Evolutionary conservation across 345 rosid species (phyloP).

Genomic region (Syzygium oleosum): DNA sequence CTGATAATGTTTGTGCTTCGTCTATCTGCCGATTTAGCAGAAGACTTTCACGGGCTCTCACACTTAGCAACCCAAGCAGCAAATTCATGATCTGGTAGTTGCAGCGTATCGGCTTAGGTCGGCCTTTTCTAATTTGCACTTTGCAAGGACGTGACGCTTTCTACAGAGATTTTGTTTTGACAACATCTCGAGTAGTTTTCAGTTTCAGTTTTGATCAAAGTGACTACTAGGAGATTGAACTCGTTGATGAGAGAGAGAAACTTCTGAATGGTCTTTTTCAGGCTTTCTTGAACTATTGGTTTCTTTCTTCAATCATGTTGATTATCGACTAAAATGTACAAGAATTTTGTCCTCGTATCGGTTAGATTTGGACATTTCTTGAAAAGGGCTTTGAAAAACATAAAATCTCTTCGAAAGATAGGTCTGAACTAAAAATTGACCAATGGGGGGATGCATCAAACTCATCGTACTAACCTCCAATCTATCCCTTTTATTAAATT

Average conservation of each 20-base stretch:
- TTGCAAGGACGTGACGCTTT: neutral
- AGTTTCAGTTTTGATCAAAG: neutral
- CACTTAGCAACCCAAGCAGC: neutral
- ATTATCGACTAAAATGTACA: neutral
- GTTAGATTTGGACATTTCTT: neutral
- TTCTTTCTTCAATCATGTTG: neutral
- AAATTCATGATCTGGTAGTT: neutral
- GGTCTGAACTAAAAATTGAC: neutral
- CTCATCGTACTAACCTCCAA: neutral
- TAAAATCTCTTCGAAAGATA: neutral
- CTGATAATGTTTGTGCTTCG: neutral
- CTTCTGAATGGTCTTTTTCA: neutral
- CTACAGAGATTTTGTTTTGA: neutral
- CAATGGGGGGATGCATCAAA: neutral
- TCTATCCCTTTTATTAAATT: neutral
- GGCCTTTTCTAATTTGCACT: neutral
- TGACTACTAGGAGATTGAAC: neutral
- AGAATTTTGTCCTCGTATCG: neutral
- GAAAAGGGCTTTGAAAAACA: neutral
- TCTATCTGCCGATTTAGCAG: neutral
- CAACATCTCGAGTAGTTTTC: neutral
- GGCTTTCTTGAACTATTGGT: neutral
- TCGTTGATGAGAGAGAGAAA: neutral
- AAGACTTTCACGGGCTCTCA: neutral
- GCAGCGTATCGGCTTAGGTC: neutral